Conservation (phyloP, 2,329 filamentous ascomycete genomes). For the Exophiala phaeomuriformis region DNA sequence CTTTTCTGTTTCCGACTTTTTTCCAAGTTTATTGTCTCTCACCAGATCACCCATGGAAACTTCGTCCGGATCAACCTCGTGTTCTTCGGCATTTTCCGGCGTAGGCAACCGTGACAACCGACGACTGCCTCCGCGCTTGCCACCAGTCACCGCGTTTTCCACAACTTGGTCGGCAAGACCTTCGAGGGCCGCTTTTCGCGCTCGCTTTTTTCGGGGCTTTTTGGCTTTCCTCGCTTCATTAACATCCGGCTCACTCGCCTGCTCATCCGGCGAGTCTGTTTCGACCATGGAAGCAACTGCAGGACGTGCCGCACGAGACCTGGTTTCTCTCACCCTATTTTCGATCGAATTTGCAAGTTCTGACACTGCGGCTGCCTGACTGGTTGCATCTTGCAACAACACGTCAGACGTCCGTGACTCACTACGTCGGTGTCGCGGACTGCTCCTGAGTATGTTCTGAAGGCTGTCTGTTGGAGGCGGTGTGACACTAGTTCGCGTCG, state of each 20-base stretch:
- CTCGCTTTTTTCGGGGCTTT: slow-evolving; percentile 5
- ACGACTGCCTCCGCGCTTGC: not conserved
- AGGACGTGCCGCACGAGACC: slow-evolving; percentile 1
- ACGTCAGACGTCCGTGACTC: slow-evolving; percentile 21
- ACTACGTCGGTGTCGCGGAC: slow-evolving; percentile 12
- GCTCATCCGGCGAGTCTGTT: not conserved
- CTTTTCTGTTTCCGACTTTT: slow-evolving; percentile 50
- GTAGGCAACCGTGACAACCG: slow-evolving; percentile 15
- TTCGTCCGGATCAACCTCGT: slow-evolving; percentile 47
- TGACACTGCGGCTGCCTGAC: slow-evolving; percentile 17
- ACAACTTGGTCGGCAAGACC: slow-evolving; percentile 15
- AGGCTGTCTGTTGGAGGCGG: slow-evolving; percentile 5
- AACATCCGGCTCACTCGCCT: not conserved
- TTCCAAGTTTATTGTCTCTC: slow-evolving; percentile 48
- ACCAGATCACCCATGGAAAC: slow-evolving; percentile 54
- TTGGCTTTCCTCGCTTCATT: not conserved
- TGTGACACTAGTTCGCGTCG: slow-evolving; percentile 7
- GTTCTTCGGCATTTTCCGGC: slow-evolving; percentile 42
- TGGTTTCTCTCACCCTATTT: slow-evolving; percentile 9
- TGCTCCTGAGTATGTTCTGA: slow-evolving; percentile 9
- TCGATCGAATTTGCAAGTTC: slow-evolving; percentile 22
- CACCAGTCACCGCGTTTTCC: slow-evolving; percentile 8
- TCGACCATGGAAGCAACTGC: slow-evolving; percentile 2
- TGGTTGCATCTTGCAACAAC: slow-evolving; percentile 20
- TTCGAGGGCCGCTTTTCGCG: slow-evolving; percentile 3